Conservation (phyloP, 2,329 filamentous ascomycete species). For the Didymella pomorum region DNA sequence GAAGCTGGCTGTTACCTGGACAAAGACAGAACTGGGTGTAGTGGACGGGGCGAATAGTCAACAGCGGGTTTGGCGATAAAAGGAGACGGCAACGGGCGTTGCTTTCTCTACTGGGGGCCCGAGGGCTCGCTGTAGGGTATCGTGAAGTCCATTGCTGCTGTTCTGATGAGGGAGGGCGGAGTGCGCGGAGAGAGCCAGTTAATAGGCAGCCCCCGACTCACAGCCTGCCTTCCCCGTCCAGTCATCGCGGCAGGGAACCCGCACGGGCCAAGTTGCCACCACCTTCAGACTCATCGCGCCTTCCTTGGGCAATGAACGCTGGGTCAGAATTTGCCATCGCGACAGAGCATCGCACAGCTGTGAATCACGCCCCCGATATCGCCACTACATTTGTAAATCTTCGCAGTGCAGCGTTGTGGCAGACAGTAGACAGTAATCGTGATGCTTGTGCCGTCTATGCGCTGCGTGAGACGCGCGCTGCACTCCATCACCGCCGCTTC, state of each 20-base stretch:
- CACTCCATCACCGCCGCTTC: conserved; percentile 14
- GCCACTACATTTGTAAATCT: no score
- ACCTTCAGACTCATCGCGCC: conserved; percentile 34
- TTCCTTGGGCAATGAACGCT: conserved; percentile 13
- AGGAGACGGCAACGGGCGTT: conserved; percentile 27
- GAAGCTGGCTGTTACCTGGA: conserved; percentile 40
- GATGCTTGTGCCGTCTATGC: conserved; percentile 3
- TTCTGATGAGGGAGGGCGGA: conserved; percentile 37
- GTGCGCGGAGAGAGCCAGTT: conserved; percentile 39
- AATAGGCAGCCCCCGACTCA: conserved; percentile 37
- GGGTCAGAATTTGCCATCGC: conserved; percentile 19
- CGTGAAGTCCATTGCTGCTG: conserved; percentile 47
- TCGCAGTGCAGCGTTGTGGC: no score
- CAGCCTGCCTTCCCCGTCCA: conserved; percentile 28
- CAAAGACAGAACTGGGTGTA: conserved; percentile 31
- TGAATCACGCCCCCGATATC: conserved; percentile 7
- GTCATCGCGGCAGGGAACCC: conserved; percentile 29
- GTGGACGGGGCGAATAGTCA: conserved; percentile 24
- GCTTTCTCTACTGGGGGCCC: conserved; percentile 42
- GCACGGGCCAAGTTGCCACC: conserved; percentile 37
- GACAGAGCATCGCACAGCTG: conserved; percentile 10
- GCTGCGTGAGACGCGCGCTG: conserved; percentile 28
- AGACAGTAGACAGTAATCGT: background rate
- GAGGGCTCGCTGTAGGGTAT: conserved; percentile 42
- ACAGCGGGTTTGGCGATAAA: conserved; percentile 28